Evolutionary conservation across 1,139 yeast species (phyloP), one percentile per base, ranked within the genome.

Genomic region (Hansenula anomala): DNA sequence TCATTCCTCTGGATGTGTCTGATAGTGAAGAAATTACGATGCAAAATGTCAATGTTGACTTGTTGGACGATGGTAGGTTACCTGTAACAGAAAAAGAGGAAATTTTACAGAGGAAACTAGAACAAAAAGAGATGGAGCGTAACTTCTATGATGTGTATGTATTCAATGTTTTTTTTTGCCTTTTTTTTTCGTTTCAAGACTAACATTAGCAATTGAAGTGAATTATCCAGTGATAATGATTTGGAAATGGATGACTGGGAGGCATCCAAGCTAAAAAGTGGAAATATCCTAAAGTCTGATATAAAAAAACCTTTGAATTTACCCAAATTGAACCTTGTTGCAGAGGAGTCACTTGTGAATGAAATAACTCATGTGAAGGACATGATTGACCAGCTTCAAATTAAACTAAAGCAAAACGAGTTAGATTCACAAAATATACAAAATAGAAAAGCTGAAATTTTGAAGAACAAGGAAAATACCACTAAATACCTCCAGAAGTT

Each of bases 101-200:
- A 12, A 40, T 41, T 4, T 32, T 50, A 7, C 63, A 60, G 30
- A 51, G 48, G 26, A 47, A 50, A 26, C 34, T 50, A 30, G 45
- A 52, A n/a, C 49, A 61, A 15, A 55, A 60, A 40, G 73, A 68
- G 32, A 69, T 72, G 31, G 63, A 63, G 34, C 61, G 58, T 24
- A 69, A 71, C 0, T 47, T 68, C 4, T 58, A 59, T 27, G 61
- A 59, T 16, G 55, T 61, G 56, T 57, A 40, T 60, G 63, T 33
- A 37, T 62, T 16, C 2, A 23, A 16, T 15, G 8, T 4, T 4
- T 17, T 13, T 3, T 3, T 14, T 23, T 10, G 14, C 22, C 37
- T 36, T 23, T 56, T 55, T 44, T 61, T 51, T 52, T 32, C n/a
- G n/a, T n/a, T n/a, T n/a, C n/a, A n/a, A 47, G 62, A 48, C 54